Conservation (phyloP, 176 grass and related monocot genomes). For the Cenchrus purpureus region DNA sequence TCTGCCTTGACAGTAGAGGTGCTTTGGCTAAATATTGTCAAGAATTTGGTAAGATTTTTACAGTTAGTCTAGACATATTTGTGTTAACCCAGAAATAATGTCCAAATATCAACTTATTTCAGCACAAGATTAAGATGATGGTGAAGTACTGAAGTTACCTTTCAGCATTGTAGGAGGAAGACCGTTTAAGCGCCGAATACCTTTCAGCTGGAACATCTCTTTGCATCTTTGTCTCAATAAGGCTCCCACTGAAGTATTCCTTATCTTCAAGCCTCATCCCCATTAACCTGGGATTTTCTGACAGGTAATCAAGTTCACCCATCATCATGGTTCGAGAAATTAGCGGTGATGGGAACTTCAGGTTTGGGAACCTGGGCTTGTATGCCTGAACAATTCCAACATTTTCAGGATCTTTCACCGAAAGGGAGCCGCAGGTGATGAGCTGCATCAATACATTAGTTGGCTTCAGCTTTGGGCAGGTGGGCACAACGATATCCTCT, state of each 20-base stretch:
- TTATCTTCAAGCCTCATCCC: constrained; percentile 74
- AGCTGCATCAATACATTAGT: constrained; percentile 85
- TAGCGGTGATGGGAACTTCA: constrained; percentile 66
- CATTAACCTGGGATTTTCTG: constrained; percentile 60
- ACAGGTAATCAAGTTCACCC: constrained; percentile 67
- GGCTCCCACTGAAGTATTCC: constrained; percentile 89
- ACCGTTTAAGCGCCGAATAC: constrained; percentile 70
- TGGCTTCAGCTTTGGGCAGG: constrained; percentile 64
- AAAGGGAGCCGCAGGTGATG: constrained; percentile 87
- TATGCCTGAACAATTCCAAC: constrained; percentile 62
- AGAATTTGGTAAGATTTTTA: constrained; percentile 2
- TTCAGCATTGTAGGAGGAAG: constrained; percentile 88
- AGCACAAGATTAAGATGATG: background rate
- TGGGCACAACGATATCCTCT: constrained; percentile 70
- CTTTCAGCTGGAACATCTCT: constrained; percentile 58
- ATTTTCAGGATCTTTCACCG: constrained; percentile 70
- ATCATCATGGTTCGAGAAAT: constrained; percentile 70
- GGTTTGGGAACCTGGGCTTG: constrained; percentile 68
- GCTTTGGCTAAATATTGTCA: background rate
- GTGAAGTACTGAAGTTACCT: constrained; percentile 54
- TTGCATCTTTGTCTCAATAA: constrained; percentile 79
- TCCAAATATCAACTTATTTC: background rate
- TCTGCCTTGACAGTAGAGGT: background rate
- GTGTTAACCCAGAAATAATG: background rate
- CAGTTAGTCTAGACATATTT: background rate